phyloP scores from a whole-genome alignment of 192 early-diverging fungal species.

The Phycomyces blakesleeanus region DNA sequence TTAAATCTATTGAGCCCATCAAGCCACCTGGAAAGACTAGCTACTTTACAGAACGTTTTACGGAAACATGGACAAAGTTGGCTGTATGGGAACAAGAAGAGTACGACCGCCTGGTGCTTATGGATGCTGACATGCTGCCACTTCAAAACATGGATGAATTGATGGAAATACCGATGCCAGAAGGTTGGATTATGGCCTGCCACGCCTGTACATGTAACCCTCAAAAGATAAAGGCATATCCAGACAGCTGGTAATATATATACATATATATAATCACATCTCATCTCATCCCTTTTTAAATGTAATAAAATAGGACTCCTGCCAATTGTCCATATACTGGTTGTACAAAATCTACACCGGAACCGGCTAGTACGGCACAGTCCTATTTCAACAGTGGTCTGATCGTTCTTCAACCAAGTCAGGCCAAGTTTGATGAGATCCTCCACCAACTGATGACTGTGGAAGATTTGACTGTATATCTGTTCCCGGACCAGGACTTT shows the following conservation, averaged over 20 bases:
- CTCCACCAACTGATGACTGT: constrained; percentile 11
- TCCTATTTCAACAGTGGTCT: constrained; percentile 51
- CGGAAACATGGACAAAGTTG: constrained; percentile 58
- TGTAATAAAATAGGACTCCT: constrained; percentile 24
- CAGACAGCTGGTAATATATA: constrained; percentile 32
- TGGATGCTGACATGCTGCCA: constrained; percentile 74
- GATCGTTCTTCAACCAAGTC: constrained; percentile 38
- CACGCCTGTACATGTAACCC: constrained; percentile 50
- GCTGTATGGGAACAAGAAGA: constrained; percentile 58
- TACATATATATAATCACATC: constrained; percentile 8
- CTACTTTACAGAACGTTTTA: constrained; percentile 24
- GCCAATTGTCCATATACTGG: constrained; percentile 37
- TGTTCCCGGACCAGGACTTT: constrained; percentile 50
- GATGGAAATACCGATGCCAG: constrained; percentile 40
- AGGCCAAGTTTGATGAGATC: constrained; percentile 27
- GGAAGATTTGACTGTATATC: constrained; percentile 18
- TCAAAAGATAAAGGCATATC: constrained; percentile 31
- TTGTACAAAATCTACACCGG: constrained; percentile 8
- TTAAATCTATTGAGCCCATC: constrained; percentile 20
- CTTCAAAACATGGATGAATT: constrained; percentile 62
- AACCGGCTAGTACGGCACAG: neutral
- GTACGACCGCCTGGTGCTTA: constrained; percentile 53
- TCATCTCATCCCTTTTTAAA: too few relatives aligned
- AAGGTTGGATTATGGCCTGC: constrained; percentile 33
- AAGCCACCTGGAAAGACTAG: constrained; percentile 8